A percentile compares a stretch with the other conserved stretches of the same genome.
Conservation (phyloP, 352 stramenopile species). For the Pythium rhizo-oryzae region DNA sequence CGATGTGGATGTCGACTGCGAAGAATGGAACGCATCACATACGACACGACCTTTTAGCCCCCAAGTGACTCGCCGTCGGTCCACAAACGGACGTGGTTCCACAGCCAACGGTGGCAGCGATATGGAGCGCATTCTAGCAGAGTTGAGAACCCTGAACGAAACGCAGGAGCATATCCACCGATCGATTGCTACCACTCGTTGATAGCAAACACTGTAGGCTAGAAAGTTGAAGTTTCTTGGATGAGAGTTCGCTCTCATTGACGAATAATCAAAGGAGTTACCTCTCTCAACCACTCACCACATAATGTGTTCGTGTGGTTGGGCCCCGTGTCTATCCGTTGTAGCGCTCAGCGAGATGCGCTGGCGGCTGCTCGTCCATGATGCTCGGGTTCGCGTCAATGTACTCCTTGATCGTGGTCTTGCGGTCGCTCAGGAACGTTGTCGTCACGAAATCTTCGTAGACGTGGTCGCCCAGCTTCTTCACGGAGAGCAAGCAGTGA, state of each 20-base stretch:
- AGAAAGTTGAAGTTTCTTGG: too few species aligned
- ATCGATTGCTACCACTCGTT: neutral
- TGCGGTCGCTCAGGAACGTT: conserved; percentile 91
- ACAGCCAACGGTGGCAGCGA: neutral
- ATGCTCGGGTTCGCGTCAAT: conserved; percentile 77
- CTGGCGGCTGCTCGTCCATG: conserved; percentile 80
- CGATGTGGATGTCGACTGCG: neutral
- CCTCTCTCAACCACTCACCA: too few species aligned
- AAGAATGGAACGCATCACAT: neutral
- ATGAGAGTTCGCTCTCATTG: too few species aligned
- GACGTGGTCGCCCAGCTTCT: conserved; percentile 69
- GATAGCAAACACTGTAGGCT: neutral
- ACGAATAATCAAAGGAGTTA: too few species aligned
- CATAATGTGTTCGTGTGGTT: too few species aligned
- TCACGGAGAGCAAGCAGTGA: conserved; percentile 90
- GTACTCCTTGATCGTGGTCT: conserved; percentile 87
- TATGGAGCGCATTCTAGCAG: conserved; percentile 40
- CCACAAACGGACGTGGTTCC: neutral
- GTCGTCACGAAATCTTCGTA: conserved; percentile 87
- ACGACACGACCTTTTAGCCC: too few species aligned
- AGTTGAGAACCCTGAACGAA: conserved; percentile 43
- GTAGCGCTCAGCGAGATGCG: conserved; percentile 79
- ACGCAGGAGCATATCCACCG: conserved; percentile 44
- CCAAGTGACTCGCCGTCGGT: neutral
- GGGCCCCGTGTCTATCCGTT: conserved; percentile 39